These are phyloP conservation scores for Xylaria sp. DNA, from an alignment of 2,329 filamentous ascomycete genomes.

Conservation along the genomic window DNA sequence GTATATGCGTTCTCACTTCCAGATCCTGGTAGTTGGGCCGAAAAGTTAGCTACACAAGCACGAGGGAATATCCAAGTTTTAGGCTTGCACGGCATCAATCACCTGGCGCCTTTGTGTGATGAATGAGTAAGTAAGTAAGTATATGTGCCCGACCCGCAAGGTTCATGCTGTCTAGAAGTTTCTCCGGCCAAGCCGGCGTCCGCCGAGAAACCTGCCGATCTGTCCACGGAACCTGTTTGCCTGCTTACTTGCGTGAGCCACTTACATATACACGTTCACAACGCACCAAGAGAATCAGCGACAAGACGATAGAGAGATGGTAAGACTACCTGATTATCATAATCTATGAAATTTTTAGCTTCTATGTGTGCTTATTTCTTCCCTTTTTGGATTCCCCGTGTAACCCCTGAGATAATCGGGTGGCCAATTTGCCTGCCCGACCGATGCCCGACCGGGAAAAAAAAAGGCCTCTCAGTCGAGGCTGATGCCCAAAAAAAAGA, in stretches of 20 bases:
- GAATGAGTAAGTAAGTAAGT: not conserved
- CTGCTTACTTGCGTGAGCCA: not conserved
- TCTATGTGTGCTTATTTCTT: slow-evolving; percentile 21
- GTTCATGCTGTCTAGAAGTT: slow-evolving; percentile 28
- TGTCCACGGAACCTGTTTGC: not conserved
- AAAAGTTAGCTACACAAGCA: not conserved
- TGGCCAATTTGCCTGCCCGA: slow-evolving; percentile 21
- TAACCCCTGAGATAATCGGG: not conserved
- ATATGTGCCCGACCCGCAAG: slow-evolving; percentile 25
- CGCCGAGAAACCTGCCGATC: not conserved
- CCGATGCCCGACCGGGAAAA: slow-evolving; percentile 29
- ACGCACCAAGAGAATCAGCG: not conserved
- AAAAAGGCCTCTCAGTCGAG: slow-evolving; percentile 15
- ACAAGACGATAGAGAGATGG: slow-evolving; percentile 13
- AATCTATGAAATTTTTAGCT: slow-evolving; percentile 27
- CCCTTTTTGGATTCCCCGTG: slow-evolving; percentile 11
- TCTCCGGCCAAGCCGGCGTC: not conserved
- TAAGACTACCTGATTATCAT: slow-evolving; percentile 14
- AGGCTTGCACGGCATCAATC: slow-evolving; percentile 7
- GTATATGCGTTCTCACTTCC: too few species aligned
- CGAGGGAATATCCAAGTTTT: not conserved
- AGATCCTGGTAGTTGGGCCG: slow-evolving; percentile 21
- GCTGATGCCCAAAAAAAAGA: slow-evolving; percentile 31
- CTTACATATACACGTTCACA: not conserved
- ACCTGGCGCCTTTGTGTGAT: not conserved